Percentiles rank a stretch among this genome's conserved stretches.
phyloP scores from a whole-genome alignment of 306 rosid species.

The Hippophae rhamnoides region DNA sequence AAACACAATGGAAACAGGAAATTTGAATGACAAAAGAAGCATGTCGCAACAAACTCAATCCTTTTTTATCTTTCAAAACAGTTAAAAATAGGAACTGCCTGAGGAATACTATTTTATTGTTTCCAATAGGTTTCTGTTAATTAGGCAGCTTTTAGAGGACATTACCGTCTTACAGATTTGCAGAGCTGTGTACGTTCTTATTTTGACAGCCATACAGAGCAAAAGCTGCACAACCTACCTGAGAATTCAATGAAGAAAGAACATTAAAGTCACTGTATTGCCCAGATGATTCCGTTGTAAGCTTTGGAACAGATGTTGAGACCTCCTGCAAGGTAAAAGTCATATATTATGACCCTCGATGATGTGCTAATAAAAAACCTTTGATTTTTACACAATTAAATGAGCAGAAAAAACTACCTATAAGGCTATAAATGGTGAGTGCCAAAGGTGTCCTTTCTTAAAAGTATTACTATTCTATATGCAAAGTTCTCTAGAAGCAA shows the following conservation, averaged over 20 bases:
- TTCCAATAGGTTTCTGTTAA: background rate
- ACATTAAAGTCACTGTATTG: constrained; percentile 89
- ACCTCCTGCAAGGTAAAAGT: constrained; percentile 59
- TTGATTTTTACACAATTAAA: background rate
- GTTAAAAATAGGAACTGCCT: background rate
- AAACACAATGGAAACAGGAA: background rate
- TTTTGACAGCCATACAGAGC: constrained; percentile 6
- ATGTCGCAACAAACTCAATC: background rate
- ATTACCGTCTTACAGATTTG: constrained; percentile 1
- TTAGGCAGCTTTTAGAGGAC: background rate
- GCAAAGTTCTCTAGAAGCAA: background rate
- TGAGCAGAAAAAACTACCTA: background rate
- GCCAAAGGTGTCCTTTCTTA: background rate
- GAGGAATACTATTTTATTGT: background rate
- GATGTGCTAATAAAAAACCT: background rate
- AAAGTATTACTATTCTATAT: background rate
- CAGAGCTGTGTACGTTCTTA: constrained; percentile 9
- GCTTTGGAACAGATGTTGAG: constrained; percentile 71
- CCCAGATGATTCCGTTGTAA: constrained; percentile 66
- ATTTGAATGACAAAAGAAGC: background rate
- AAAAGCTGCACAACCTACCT: constrained; percentile 41
- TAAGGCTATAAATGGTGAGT: background rate
- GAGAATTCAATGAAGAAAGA: constrained; percentile 94
- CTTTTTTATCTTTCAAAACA: background rate
- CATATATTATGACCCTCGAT: background rate